Percentiles rank a stretch among this genome's conserved stretches.
phyloP scores from a whole-genome alignment of 495 filamentous ascomycete species.

The Penicillium cosmopolitanum region DNA sequence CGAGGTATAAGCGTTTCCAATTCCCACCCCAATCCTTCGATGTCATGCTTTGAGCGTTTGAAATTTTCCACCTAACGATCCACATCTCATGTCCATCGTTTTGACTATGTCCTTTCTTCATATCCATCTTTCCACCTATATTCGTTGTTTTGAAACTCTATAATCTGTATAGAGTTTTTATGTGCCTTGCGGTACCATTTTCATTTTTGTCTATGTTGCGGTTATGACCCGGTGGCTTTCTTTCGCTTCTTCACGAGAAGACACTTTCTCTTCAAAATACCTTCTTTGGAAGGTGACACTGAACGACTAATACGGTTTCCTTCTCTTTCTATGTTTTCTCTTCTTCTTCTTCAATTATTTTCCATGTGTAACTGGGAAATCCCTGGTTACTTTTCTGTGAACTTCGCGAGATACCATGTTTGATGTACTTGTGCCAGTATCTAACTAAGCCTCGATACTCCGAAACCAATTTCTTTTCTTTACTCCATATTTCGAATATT shows the following conservation, averaged over 20 bases:
- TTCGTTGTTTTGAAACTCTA: background rate
- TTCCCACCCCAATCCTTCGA: slow-evolving; percentile 11
- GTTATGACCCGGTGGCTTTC: slow-evolving; percentile 26
- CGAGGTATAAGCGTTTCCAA: slow-evolving; percentile 23
- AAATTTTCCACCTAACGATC: slow-evolving; percentile 35
- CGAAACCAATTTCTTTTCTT: slow-evolving; percentile 14
- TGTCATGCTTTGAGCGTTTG: slow-evolving; percentile 40
- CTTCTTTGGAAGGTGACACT: slow-evolving; percentile 16
- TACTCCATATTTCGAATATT: background rate
- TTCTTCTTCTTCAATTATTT: slow-evolving; percentile 4
- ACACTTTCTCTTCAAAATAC: slow-evolving; percentile 15
- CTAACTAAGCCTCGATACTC: slow-evolving; percentile 20
- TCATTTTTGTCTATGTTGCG: slow-evolving; percentile 11
- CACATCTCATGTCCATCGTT: slow-evolving; percentile 34
- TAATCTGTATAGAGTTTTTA: slow-evolving; percentile 19
- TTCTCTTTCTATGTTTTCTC: slow-evolving; percentile 3
- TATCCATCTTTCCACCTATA: slow-evolving; percentile 5
- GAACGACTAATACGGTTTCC: slow-evolving; percentile 27
- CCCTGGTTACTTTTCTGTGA: slow-evolving; percentile 25
- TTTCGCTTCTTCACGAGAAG: slow-evolving; percentile 13
- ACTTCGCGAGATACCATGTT: slow-evolving; percentile 36
- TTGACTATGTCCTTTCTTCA: slow-evolving; percentile 17
- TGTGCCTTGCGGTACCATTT: slow-evolving; percentile 8
- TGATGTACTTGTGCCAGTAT: slow-evolving; percentile 26
- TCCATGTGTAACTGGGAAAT: slow-evolving; percentile 14